Evolutionary conservation across 2,329 filamentous ascomycete genomes (phyloP), one percentile per base, ranked within the genome.

Genomic region (Thermoascus crustaceus): DNA sequence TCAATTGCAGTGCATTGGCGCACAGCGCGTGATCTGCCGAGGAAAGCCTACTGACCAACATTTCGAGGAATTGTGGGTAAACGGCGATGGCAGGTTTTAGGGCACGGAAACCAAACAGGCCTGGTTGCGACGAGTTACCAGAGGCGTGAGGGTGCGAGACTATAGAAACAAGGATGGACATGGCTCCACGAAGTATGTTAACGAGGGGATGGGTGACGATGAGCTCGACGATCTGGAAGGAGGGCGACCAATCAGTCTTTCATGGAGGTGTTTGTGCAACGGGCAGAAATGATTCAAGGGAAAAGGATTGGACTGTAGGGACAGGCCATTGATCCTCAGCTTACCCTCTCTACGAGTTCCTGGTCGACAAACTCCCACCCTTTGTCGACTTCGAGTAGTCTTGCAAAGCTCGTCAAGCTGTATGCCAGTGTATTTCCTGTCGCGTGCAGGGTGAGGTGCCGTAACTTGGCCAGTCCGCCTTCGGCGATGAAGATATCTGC

Each of bases 371-470:
- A 67, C 45, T 96, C 88, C 91, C 91, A 98, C 40, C 91, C 91
- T 75, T 95, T 94, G 64, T 96, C 91, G 24, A 96, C 83, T 64
- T 98, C 91, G 42, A 98, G 71, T 41, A 98, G 66, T 38, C 87
- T 77, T 38, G 81, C 85, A 50, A 96, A 74, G 52, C 85, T 91
- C 47, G 94, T 89, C 41, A 98, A 71, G 42, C 88, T 85, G 65
- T 98, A 98, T 41, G 91, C 91, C 55, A 98, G 72, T 1, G 91
- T 96, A 62, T 98, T 98, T 39, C 91, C 91, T 38, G 77, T 84
- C 19, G 88, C 80, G 46, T 78, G 76, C 71, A 96, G 78, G 44
- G 91, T 86, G 35, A 96, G 72, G 38, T 84, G 79, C 35, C 86
- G 78, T 51, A 98, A 68, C 47, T 89, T 79, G 47, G 79, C 73